Evolutionary conservation across 805 yeast genomes (phyloP).

Genomic region (Candida bentonensis): DNA sequence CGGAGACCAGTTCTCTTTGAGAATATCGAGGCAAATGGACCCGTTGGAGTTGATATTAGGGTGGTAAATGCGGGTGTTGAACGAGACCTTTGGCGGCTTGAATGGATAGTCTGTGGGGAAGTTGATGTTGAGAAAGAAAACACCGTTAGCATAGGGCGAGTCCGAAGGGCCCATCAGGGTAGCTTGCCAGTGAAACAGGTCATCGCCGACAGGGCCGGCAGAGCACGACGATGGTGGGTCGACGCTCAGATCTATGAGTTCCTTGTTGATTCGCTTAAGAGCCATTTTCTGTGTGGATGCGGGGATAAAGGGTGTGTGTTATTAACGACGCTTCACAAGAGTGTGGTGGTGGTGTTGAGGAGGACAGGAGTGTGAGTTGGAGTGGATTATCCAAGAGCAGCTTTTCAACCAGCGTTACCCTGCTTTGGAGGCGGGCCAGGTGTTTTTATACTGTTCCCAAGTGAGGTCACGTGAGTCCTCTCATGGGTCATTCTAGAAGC

Average conservation of each 20-base stretch:
- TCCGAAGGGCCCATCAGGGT: conserved; percentile 98
- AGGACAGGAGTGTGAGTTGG: background rate
- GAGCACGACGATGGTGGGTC: conserved; percentile 99
- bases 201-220: conserved; percentile 98
- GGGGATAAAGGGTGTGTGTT: background rate
- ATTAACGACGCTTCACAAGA: too few relatives aligned
- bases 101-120: conserved; percentile 99
- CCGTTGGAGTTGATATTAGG: conserved; percentile 96
- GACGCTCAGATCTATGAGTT: conserved; percentile 86
- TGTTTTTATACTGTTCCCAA: too few relatives aligned
- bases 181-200: conserved; percentile 98
- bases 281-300: conserved; percentile 41
- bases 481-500: too few relatives aligned
- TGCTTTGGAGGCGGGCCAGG: too few relatives aligned
- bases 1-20: conserved; percentile 98
- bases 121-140: conserved; percentile 87
- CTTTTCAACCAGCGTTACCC: background rate
- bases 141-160: conserved; percentile 79
- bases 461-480: too few relatives aligned
- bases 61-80: conserved; percentile 93
- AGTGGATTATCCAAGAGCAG: background rate
- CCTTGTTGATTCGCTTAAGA: conserved; percentile 89
- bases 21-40: conserved; percentile 88
- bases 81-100: conserved; percentile 89
- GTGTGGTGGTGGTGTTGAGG: background rate